Percentiles rank a stretch among this genome's conserved stretches.
Evolutionary conservation across 2,329 filamentous ascomycete genomes (phyloP).

Genomic region (Domatiomyces globalis): DNA sequence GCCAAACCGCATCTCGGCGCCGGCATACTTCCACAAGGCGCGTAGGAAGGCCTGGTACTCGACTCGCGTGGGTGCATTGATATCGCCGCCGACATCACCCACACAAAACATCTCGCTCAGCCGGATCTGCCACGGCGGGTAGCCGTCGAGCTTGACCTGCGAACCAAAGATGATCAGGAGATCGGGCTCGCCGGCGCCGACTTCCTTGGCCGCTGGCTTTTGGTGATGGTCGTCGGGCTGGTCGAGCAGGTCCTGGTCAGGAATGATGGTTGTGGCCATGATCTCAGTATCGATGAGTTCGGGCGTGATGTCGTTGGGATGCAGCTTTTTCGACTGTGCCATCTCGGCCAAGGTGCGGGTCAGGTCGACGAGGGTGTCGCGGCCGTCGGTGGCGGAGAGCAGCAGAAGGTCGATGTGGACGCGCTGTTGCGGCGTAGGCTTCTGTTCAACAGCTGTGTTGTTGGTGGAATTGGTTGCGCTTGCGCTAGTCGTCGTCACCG

Average conservation of each 20-base stretch:
- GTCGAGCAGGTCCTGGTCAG: conserved; percentile 3
- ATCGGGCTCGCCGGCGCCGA: conserved; percentile 49
- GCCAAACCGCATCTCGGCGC: conserved; percentile 78
- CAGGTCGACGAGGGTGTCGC: conserved; percentile 86
- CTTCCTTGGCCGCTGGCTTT: conserved; percentile 5
- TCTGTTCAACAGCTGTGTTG: conserved; percentile 2
- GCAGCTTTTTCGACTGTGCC: conserved; percentile 78
- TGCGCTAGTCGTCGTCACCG: too few species aligned
- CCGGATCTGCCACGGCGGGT: conserved; percentile 91
- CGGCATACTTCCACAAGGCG: conserved; percentile 69
- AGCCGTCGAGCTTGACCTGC: conserved; percentile 70
- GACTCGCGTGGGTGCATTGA: conserved; percentile 35
- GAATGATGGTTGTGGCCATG: conserved; percentile 36
- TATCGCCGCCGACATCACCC: conserved; percentile 27
- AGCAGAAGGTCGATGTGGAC: conserved; percentile 52
- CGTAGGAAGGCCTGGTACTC: conserved; percentile 89
- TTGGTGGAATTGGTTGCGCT: conserved; percentile 12
- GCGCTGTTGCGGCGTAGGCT: not conserved
- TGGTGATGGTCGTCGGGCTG: not conserved
- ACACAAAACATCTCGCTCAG: conserved; percentile 82
- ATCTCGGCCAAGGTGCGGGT: conserved; percentile 91
- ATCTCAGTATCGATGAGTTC: conserved; percentile 86
- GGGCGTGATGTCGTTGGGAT: conserved; percentile 63
- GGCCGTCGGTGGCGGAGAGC: conserved; percentile 74
- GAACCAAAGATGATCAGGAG: conserved; percentile 77